phyloP scores from a whole-genome alignment of 106 monocot genomes.

The Phalaenopsis equestris region DNA sequence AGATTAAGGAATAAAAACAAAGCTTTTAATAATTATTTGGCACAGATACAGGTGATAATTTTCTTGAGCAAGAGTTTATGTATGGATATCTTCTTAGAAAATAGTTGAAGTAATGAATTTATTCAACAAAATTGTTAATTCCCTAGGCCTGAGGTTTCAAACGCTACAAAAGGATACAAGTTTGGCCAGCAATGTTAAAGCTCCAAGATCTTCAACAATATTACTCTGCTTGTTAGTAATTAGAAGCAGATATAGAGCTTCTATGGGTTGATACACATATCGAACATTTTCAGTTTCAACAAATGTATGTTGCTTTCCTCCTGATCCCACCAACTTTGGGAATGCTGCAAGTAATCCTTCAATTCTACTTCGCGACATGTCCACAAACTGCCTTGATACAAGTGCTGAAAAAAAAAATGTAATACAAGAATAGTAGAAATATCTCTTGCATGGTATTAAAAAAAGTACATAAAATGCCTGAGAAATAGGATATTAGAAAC shows the following conservation, averaged over 20 bases:
- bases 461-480: neutral
- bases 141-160: neutral
- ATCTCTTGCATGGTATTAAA: neutral
- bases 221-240: conserved; percentile 96
- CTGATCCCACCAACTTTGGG: conserved; percentile 88
- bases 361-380: conserved; percentile 93
- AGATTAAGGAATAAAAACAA: conserved; percentile 27
- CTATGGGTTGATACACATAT: conserved; percentile 96
- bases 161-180: conserved; percentile 53
- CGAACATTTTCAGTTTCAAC: conserved; percentile 98
- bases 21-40: neutral
- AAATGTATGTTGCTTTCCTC: conserved; percentile 96
- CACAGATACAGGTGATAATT: neutral
- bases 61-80: no score
- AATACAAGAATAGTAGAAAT: neutral
- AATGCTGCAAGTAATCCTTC: conserved; percentile 97
- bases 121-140: neutral
- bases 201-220: conserved; percentile 94
- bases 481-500: neutral
- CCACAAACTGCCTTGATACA: conserved; percentile 95
- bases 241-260: conserved; percentile 74
- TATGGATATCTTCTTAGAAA: neutral
- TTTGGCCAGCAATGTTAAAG: conserved; percentile 69
- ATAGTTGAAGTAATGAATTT: neutral
- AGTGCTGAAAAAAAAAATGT: conserved; percentile 54